Base-by-base conservation (phyloP, 2,329 filamentous ascomycete genomes). In the Diplocarpon mali region DNA sequence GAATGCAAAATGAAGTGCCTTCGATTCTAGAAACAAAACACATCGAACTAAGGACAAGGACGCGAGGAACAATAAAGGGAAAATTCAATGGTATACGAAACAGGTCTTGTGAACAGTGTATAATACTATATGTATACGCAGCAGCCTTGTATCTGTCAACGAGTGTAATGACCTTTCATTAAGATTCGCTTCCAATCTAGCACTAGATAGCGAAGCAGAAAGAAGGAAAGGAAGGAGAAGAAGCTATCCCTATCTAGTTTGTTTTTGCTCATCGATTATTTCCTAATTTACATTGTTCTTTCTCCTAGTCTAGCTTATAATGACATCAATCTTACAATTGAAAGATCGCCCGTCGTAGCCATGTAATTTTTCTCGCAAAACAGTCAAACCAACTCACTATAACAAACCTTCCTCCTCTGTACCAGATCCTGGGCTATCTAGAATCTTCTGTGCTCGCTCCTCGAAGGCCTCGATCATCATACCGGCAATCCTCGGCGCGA, bases 391-490 rank as follows among this genome's bases (percentile, higher is more conserved):
- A 4, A 14, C 9, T 32, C n/a, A 9, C 30, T 9, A 3, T 32
- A 10, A 10, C 5, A 9, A 14, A 10, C 3, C 29, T 30, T 30
- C 29, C 10, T 32, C n/a, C n/a, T 36, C 31, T 15, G 50, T 28
- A 13, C 31, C 43, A 32, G 52, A 49, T 7, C 54, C 51, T 14
- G 49, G 49, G 3, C 52, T 52, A 29, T 56, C 67, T 55, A 75
- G 62, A 38, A 86, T 61, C 57, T 75, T 68, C 60, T 69, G 69
- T 5, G 92, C 88, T 59, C 85, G 73, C 64, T 77, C 76, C 68
- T 95, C 89, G 68, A 98, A 98, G 1, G 92, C 90, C 63, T 85
- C 80, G 53, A 96, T 84, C 88, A 98, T 95, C 52, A 84, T 72
- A 3, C 78, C 80, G 1, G 87, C 90, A 51, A 95, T 79, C 65